Percentiles rank a stretch among this genome's conserved stretches.
Evolutionary conservation across 441 rosid genomes (phyloP).

Genomic region (Gossypium laxum): DNA sequence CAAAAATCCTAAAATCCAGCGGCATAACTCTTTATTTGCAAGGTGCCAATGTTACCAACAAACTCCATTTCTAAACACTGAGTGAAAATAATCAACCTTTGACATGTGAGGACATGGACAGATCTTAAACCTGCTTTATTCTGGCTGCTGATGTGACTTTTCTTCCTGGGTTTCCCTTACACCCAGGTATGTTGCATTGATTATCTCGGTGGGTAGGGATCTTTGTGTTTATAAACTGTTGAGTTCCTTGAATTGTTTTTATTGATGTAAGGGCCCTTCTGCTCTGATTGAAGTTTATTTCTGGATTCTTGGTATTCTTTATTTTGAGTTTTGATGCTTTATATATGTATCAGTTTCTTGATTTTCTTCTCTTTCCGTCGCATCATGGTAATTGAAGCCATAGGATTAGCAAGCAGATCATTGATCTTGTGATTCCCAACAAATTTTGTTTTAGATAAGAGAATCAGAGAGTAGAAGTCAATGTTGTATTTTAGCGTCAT

Average conservation of each 20-base stretch:
- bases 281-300: no score
- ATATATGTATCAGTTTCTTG: background rate
- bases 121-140: background rate
- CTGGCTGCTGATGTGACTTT: background rate
- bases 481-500: background rate
- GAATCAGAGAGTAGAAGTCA: background rate
- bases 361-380: background rate
- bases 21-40: background rate
- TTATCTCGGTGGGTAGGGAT: background rate
- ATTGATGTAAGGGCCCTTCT: background rate
- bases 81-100: background rate
- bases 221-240: background rate
- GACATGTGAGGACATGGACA: background rate
- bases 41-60: background rate
- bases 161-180: background rate
- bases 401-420: background rate
- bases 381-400: background rate
- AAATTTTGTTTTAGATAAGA: background rate
- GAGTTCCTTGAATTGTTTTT: background rate
- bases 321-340: background rate
- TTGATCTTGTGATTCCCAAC: background rate
- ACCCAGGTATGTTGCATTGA: background rate
- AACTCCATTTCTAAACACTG: background rate
- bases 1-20: slow-evolving; percentile 7
- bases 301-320: background rate